Conservation (phyloP, 139 green algal genomes). For the Chlamydomonas eustigma region DNA sequence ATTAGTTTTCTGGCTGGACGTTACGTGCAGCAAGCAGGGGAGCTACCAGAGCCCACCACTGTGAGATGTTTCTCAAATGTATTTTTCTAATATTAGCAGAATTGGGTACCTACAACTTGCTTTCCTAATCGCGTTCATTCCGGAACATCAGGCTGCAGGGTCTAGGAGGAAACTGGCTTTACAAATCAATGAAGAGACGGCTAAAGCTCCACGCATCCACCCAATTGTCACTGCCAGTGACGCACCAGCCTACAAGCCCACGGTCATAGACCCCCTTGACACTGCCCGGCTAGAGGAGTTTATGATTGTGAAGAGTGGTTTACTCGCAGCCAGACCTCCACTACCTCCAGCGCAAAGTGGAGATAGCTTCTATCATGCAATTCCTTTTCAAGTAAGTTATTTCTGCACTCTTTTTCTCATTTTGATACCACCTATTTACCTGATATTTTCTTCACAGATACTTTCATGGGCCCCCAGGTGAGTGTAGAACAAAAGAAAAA, state of each 20-base stretch:
- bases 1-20: constrained; percentile 10
- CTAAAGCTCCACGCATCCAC: too few species aligned
- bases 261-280: constrained; percentile 27
- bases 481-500: too few species aligned
- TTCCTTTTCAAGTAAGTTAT: constrained; percentile 29
- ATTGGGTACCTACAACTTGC: too few species aligned
- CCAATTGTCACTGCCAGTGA: too few species aligned
- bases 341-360: constrained; percentile 13
- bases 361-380: constrained; percentile 15
- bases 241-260: too few species aligned
- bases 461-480: constrained; percentile 30
- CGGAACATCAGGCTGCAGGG: too few species aligned
- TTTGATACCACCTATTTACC: not conserved
- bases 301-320: constrained; percentile 24
- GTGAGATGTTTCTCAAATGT: not conserved
- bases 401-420: not conserved
- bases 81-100: not conserved
- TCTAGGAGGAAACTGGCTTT: too few species aligned
- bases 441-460: not conserved
- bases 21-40: not conserved
- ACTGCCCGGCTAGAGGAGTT: constrained; percentile 24
- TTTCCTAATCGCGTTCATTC: too few species aligned
- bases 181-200: too few species aligned
- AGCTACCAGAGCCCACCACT: not conserved
- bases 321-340: constrained; percentile 27